A percentile compares a stretch with the other conserved stretches of the same genome.
Evolutionary conservation across 306 rosid genomes (phyloP).

Genomic region (Urtica urens): DNA sequence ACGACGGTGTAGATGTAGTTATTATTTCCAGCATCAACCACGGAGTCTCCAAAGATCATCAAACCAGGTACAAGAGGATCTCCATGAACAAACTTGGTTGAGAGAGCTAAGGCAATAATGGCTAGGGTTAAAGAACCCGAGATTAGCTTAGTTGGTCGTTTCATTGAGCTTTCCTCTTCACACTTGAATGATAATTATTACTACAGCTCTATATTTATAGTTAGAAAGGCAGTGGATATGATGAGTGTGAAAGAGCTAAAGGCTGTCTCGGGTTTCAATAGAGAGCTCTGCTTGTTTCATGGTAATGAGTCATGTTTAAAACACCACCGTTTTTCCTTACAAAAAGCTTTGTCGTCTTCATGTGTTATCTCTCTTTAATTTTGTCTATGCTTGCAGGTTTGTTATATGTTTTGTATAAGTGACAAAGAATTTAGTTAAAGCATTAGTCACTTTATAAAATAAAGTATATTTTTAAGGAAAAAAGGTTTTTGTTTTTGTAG

Average conservation of each 20-base stretch:
- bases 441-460: neutral
- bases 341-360: conserved; percentile 8
- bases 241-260: neutral
- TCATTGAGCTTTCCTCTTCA: conserved; percentile 22
- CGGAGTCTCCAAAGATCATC: conserved; percentile 53
- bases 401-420: conserved; percentile 9
- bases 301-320: conserved; percentile 4
- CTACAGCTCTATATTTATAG: neutral
- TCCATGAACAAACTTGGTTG: conserved; percentile 19
- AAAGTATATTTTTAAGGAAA: conserved; percentile 4
- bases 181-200: neutral
- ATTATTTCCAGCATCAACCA: conserved; percentile 51
- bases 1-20: conserved; percentile 31
- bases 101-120: conserved; percentile 21
- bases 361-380: neutral
- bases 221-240: neutral
- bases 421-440: conserved; percentile 16
- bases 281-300: conserved; percentile 8
- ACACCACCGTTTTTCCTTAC: conserved; percentile 3
- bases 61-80: conserved; percentile 56
- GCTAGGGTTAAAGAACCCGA: conserved; percentile 10
- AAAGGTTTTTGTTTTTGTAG: conserved; percentile 1
- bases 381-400: conserved; percentile 2
- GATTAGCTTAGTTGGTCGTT: conserved; percentile 13
- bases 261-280: conserved; percentile 2